Evolutionary conservation across 2,329 filamentous ascomycete species (phyloP).

Genomic region (Sarocladium kiliense): DNA sequence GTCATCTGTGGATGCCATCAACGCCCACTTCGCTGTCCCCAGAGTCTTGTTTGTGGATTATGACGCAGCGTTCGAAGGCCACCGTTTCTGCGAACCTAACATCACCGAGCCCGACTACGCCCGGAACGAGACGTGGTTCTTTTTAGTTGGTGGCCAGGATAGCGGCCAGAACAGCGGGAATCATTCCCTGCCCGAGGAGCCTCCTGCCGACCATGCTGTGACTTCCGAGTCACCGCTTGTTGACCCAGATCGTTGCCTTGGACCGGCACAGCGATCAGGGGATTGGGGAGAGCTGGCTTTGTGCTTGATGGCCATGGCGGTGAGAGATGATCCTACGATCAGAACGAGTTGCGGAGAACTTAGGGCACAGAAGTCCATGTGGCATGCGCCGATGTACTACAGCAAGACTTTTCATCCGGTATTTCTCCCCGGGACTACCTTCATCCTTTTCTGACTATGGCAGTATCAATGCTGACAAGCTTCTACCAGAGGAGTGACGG

Average conservation of each 20-base stretch:
- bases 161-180: conserved; percentile 22
- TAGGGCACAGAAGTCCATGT: conserved; percentile 30
- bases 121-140: conserved; percentile 41
- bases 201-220: conserved; percentile 12
- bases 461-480: neutral
- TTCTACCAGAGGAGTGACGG: conserved; percentile 12
- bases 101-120: conserved; percentile 38
- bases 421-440: too few species aligned
- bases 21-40: conserved; percentile 28
- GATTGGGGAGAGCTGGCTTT: conserved; percentile 39
- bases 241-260: conserved; percentile 31
- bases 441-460: too few species aligned
- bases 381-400: conserved; percentile 42
- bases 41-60: conserved; percentile 41
- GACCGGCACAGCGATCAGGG: conserved; percentile 25
- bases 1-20: conserved; percentile 28
- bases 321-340: conserved; percentile 27
- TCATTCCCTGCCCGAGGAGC: conserved; percentile 8
- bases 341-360: conserved; percentile 21
- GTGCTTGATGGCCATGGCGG: conserved; percentile 39
- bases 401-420: conserved; percentile 41
- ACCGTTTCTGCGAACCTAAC: conserved; percentile 37
- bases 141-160: conserved; percentile 39
- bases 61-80: conserved; percentile 37
- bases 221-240: conserved; percentile 26